Evolutionary conservation across 148 eudicot genomes (phyloP), one percentile per base, ranked within the genome.

Genomic region (Bassia scoparia): DNA sequence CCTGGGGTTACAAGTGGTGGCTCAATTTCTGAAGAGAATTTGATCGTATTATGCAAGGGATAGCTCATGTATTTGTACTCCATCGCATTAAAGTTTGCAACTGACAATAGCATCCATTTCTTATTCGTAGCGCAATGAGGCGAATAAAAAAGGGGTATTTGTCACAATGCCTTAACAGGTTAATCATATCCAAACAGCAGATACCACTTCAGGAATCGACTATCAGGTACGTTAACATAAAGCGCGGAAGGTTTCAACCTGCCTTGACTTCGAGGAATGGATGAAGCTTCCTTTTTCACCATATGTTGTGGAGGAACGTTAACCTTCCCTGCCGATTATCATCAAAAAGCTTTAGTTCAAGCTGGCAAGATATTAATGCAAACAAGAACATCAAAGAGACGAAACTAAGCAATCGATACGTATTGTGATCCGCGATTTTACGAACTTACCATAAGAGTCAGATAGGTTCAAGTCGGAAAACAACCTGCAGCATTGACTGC

Each of bases 1-100:
- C 99, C 75, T 95, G 99, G 52, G 90, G 69, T n/a, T 71, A 95
- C 90, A 24, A 95, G 89, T 3, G 99, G 97, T n/a, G 99, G 96
- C 77, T 95, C 21, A 95, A 92, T 73, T 78, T 92, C 82, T 80
- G 77, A 48, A 95, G 90, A 71, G 99, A 88, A 77, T 86, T 81
- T 86, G 86, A 77, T 95, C 99, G 81, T 87, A 95, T n/a, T n/a
- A n/a, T 60, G 97, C 99, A 37, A 92, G 92, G 23, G 93, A 90
- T 37, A 89, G 69, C 80, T 92, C 86, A 83, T 95, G 99, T 20
- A 97, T 95, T 90, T 34, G 94, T 88, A 67, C 78, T 84, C 93
- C 93, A 79, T 89, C 93, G 1, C 74, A 91, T 81, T 70, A 95
- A 81, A 30, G 99, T 95, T 95, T 72, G 97, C 97, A 82, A 95